These are phyloP conservation scores for Rhizomucor pusillus DNA, from an alignment of 371 early-diverging fungal genomes.

Conservation along the genomic window DNA sequence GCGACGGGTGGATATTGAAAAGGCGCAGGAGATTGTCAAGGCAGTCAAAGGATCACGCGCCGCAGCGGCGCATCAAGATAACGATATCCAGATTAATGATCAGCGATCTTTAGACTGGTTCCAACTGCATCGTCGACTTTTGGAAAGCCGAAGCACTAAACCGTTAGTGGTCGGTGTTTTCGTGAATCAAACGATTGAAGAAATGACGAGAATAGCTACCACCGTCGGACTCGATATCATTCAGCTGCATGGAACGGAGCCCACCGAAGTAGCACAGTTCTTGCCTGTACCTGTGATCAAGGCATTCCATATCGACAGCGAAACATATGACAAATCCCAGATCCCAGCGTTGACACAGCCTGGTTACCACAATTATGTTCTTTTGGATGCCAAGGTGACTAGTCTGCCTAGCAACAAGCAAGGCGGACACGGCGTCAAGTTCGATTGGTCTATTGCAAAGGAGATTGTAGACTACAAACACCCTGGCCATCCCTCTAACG, in stretches of 20 bases:
- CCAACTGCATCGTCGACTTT: conserved; percentile 41
- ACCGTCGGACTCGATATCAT: conserved; percentile 80
- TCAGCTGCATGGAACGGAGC: conserved; percentile 91
- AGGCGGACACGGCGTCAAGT: conserved; percentile 69
- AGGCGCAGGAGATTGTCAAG: conserved; percentile 63
- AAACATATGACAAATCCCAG: conserved; percentile 29
- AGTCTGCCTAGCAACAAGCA: conserved; percentile 49
- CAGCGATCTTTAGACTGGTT: conserved; percentile 53
- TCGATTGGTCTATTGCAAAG: conserved; percentile 80
- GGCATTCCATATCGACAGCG: conserved; percentile 78
- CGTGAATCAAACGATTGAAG: conserved; percentile 74
- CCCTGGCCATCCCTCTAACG: conserved; percentile 18
- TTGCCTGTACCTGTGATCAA: conserved; percentile 87
- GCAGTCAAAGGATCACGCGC: conserved; percentile 45
- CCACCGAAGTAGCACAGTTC: conserved; percentile 57
- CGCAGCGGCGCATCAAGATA: conserved; percentile 14
- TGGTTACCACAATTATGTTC: conserved; percentile 62
- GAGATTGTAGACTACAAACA: conserved; percentile 45
- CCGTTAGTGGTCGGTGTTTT: conserved; percentile 95
- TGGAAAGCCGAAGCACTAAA: conserved; percentile 48
- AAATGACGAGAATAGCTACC: conserved; percentile 68
- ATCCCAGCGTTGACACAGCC: conserved; percentile 48
- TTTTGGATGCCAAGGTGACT: conserved; percentile 71
- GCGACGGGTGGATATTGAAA: conserved; percentile 59
- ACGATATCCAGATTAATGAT: conserved; percentile 1